Evolutionary conservation across 2,329 filamentous ascomycete genomes (phyloP), one percentile per base, ranked within the genome.

Genomic region (Neospermospora avenae): DNA sequence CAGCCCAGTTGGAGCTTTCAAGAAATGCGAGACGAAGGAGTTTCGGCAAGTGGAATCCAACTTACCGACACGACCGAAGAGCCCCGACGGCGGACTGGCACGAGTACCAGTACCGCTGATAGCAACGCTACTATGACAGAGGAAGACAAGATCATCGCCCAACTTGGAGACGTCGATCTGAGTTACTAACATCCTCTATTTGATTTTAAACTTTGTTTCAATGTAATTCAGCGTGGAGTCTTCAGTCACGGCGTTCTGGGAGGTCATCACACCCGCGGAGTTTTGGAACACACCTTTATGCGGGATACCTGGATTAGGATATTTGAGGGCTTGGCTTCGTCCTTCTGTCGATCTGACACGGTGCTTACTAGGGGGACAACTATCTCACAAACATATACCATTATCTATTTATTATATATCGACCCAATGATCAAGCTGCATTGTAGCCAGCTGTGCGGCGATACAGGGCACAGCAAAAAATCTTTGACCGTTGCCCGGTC

Each of bases 1-100:
- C 80, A 85, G 65, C 87, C 88, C 1, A 86, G 81, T 69, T 88
- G 85, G 85, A 87, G 84, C 69, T 88, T 88, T 75, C 85, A 87
- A 70, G 83, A 87, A 69, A 81, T 88, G 67, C 78, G 85, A 57
- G 81, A 86, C 65, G 80, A 84, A 68, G 70, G 70, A 2, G 65
- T 62, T 6, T 68, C 67, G 10, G 61, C 71, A 7, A 72, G 69
- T 62, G 71, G 71, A 8, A 65, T 73, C 10, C 68, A 71, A 61
- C 60, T 72, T 18, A 60, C 64, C 7, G 64, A 68, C 18, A 62
- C 66, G n/a, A 28, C 22, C 18, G 67, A 70, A 44, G 64, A 69
- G 31, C 57, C 65, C 25, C 62, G 70, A 35, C 63, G 67, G 37
- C 58, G 68, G 45, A 68, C 66, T 8, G 63, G 62, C 46, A 68